A percentile compares a stretch with the other conserved stretches of the same genome.
These are phyloP conservation scores for Clohesyomyces aquaticus DNA, from an alignment of 495 filamentous ascomycete species.

Conservation along the genomic window DNA sequence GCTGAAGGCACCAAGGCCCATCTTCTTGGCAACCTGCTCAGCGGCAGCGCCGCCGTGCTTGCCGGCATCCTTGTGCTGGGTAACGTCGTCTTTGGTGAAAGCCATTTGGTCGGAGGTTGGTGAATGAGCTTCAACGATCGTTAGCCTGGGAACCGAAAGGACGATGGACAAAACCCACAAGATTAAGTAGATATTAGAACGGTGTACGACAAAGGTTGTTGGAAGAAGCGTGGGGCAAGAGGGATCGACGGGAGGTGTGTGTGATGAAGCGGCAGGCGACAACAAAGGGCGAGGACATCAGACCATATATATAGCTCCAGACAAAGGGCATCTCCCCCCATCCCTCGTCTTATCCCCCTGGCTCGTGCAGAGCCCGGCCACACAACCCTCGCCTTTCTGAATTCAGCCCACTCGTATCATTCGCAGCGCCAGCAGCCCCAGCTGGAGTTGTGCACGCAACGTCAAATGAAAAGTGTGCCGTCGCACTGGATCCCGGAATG, in stretches of 20 bases:
- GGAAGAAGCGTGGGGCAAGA: not conserved
- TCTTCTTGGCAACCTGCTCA: constrained; percentile 14
- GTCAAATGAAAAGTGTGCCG: not conserved
- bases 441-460: not conserved
- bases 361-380: not conserved
- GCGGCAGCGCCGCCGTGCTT: constrained; percentile 25
- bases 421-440: too few species aligned
- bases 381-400: not conserved
- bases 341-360: constrained; percentile 5
- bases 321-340: constrained; percentile 1
- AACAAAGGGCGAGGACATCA: not conserved
- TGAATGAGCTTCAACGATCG: not conserved
- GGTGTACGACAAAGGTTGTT: constrained; percentile 5
- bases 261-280: not conserved
- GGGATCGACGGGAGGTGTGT: not conserved
- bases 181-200: constrained; percentile 14
- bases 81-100: constrained; percentile 14
- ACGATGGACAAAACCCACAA: not conserved
- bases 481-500: not conserved
- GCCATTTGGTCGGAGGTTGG: constrained; percentile 15
- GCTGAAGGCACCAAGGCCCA: constrained; percentile 8
- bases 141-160: constrained; percentile 1
- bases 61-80: constrained; percentile 22
- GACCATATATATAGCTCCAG: constrained; percentile 6
- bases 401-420: constrained; percentile 18